Evolutionary conservation across 2,329 filamentous ascomycete species (phyloP).

Genomic region (Phaeoacremonium minimum): DNA sequence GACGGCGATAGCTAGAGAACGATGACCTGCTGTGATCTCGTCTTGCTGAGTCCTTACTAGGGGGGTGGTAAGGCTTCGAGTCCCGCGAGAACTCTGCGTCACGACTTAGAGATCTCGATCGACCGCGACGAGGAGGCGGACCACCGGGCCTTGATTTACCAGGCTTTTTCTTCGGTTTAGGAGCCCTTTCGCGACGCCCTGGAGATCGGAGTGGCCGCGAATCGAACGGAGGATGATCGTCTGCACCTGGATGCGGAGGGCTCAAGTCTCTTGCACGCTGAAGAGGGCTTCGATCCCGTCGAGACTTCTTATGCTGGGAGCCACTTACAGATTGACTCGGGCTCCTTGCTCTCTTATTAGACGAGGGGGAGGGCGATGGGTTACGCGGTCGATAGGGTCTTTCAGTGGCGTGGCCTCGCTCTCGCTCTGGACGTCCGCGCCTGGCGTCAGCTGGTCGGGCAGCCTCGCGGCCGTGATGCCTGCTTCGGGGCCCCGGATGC

Average conservation of each 20-base stretch:
- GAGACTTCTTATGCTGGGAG: constrained; percentile 10
- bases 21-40: constrained; percentile 14
- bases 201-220: constrained; percentile 16
- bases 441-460: constrained; percentile 21
- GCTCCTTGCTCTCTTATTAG: constrained; percentile 22
- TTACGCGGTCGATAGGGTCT: constrained; percentile 8
- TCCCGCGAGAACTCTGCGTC: constrained; percentile 7
- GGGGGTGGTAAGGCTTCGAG: constrained; percentile 12
- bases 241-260: too few relatives aligned
- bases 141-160: constrained; percentile 14
- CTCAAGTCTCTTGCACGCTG: constrained; percentile 6
- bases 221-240: constrained; percentile 8
- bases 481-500: constrained; percentile 23
- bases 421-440: constrained; percentile 11
- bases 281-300: constrained; percentile 8
- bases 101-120: constrained; percentile 18
- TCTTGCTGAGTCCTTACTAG: constrained; percentile 12
- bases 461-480: constrained; percentile 30
- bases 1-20: constrained; percentile 14
- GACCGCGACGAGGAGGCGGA: constrained; percentile 13
- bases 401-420: constrained; percentile 5
- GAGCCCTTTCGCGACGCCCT: constrained; percentile 15
- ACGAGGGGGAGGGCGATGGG: constrained; percentile 16
- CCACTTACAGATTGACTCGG: constrained; percentile 14
- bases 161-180: constrained; percentile 14